Base-by-base conservation (phyloP, 331 rosid species). In the Quercus tomentella region DNA sequence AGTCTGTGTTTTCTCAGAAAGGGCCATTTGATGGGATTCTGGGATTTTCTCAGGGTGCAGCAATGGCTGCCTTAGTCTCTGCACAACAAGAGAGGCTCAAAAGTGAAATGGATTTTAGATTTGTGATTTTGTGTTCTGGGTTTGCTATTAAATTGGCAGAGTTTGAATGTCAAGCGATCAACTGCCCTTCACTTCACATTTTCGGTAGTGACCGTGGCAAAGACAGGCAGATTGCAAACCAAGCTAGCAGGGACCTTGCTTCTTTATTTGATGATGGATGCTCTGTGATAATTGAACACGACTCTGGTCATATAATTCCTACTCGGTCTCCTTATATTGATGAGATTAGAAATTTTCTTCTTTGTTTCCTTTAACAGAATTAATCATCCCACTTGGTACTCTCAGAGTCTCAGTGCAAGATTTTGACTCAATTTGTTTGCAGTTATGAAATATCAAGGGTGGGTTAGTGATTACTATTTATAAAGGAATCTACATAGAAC, bases 41-140 rank as follows among this genome's bases (percentile, higher is more conserved):
- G 79, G 98, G 99, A 22, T 95, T 93, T 82, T 92, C 98, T 23
- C 97, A 93, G 54, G 99, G 99, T 71, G 96, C 99, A 16, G 97
- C 96, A 60, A 93, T 93, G 99, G 86, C 94, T 41, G 94, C 97
- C 4, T 54, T 85, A 55, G 66, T 93, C 26, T 88, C 92, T 79
- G 80, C 94, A 9, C 90, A 78, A 74, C 84, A 79, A 79, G 85
- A 70, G 75, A 74, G 61, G 62, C 82, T 88, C 45, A 80, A 79
- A 83, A 85, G 82, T 54, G 75, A 81, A 67, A 65, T 91, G 82
- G 88, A 84, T 79, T 82, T 90, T 4, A 89, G 89, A 79, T 95
- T 95, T 79, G 97, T 84, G 63, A 84, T 95, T 63, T 72, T 91
- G 74, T 91, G 94, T 82, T 95, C 99, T 2, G 98, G 99, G 43